phyloP scores from a whole-genome alignment of 2,329 filamentous ascomycete genomes.

The Chaetomium strumarium region DNA sequence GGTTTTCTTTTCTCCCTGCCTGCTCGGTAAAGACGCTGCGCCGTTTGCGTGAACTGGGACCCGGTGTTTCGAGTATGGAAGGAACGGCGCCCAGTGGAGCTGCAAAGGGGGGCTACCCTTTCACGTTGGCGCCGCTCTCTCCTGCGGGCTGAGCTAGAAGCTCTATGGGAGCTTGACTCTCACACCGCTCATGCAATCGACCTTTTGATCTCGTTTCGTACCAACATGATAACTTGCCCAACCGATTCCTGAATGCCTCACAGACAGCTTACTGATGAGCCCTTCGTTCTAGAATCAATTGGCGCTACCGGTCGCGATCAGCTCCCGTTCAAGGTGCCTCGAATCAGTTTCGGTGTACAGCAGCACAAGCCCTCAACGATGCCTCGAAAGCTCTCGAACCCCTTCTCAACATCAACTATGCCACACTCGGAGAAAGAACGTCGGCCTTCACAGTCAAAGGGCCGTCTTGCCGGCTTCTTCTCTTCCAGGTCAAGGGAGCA shows the following conservation, averaged over 20 bases:
- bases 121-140: background rate
- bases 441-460: constrained; percentile 58
- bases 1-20: background rate
- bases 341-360: background rate
- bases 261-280: constrained; percentile 5
- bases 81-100: background rate
- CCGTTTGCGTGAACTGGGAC: background rate
- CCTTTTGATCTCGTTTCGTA: background rate
- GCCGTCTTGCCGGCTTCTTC: constrained; percentile 76
- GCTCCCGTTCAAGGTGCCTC: constrained; percentile 2
- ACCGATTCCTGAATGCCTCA: background rate
- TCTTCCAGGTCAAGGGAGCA: constrained; percentile 70
- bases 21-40: no score
- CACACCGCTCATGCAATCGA: background rate
- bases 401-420: constrained; percentile 48
- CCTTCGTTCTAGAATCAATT: constrained; percentile 14
- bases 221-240: background rate
- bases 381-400: constrained; percentile 55
- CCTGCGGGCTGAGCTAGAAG: no score
- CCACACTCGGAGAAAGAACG: constrained; percentile 48
- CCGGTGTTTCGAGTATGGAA: background rate
- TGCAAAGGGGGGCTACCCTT: background rate
- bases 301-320: constrained; percentile 8
- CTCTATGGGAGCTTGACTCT: background rate
- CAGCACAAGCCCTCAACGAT: constrained; percentile 33